Conservation (phyloP, 169 alveolate species). For the Ichthyophthirius multifiliis region DNA sequence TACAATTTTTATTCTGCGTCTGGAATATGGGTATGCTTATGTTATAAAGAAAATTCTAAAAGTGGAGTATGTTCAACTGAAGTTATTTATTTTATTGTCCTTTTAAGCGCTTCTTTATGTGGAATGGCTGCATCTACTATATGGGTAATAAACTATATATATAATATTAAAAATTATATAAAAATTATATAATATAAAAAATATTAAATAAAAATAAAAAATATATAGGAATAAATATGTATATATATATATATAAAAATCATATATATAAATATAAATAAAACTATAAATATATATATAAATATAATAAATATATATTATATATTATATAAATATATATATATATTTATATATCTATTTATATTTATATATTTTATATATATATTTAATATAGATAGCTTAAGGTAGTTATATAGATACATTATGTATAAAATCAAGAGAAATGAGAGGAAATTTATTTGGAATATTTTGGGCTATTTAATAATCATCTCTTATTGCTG, state of each 20-base stretch:
- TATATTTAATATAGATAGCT: neutral
- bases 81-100: neutral
- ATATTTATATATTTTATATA: too few relatives aligned
- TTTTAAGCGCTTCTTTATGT: neutral
- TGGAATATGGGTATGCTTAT: neutral
- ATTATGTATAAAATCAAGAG: neutral
- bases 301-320: too few relatives aligned
- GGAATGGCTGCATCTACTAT: neutral
- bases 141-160: too few relatives aligned
- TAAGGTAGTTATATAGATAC: neutral
- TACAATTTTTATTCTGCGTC: neutral
- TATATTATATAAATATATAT: too few relatives aligned
- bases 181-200: too few relatives aligned
- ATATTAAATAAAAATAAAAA: too few relatives aligned
- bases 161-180: too few relatives aligned
- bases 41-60: neutral
- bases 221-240: too few relatives aligned
- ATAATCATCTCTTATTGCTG: neutral
- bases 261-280: too few relatives aligned
- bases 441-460: neutral
- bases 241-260: too few relatives aligned
- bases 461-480: constrained; percentile 7
- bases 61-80: neutral
- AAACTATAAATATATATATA: too few relatives aligned
- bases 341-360: too few relatives aligned